Evolutionary conservation across 2,329 filamentous ascomycete species (phyloP).

Genomic region (Neofusicoccum ribis): DNA sequence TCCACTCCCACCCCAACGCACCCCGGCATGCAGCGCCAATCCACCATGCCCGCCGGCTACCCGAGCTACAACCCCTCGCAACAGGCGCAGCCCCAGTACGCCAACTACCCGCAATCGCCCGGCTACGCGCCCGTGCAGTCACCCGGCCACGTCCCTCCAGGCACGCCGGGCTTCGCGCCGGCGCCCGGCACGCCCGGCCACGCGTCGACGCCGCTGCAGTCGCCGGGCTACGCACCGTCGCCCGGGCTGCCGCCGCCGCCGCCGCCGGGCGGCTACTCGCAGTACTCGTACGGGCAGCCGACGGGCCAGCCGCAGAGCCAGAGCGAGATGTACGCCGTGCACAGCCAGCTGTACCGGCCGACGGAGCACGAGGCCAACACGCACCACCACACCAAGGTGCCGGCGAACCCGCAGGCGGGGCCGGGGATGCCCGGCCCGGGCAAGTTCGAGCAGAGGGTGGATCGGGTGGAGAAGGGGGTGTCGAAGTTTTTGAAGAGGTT

Average conservation of each 20-base stretch:
- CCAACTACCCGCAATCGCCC: conserved; percentile 38
- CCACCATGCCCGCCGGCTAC: conserved; percentile 29
- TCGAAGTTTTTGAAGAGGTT: conserved; percentile 74
- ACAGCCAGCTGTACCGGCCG: conserved; percentile 70
- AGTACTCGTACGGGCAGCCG: conserved; percentile 48
- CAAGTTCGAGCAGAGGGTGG: conserved; percentile 66
- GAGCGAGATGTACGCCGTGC: conserved; percentile 55
- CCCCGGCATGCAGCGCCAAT: conserved; percentile 31
- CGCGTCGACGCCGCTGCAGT: conserved; percentile 29
- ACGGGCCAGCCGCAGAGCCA: neutral
- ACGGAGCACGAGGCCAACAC: conserved; percentile 58
- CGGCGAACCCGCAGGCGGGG: conserved; percentile 11
- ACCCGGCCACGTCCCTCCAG: conserved; percentile 23
- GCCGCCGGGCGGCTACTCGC: conserved; percentile 58
- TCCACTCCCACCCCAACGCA: conserved; percentile 26
- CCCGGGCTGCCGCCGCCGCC: conserved; percentile 37
- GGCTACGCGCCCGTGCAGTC: conserved; percentile 30
- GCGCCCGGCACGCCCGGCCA: conserved; percentile 15
- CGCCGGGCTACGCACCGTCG: conserved; percentile 33
- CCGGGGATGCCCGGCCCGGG: conserved; percentile 37
- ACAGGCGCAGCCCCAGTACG: conserved; percentile 34
- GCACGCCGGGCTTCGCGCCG: conserved; percentile 22
- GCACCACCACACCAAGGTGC: conserved; percentile 40
- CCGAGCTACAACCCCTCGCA: conserved; percentile 9
- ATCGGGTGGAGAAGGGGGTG: conserved; percentile 68